Evolutionary conservation across 495 filamentous ascomycete genomes (phyloP).

Genomic region (Aspergillus heteromorphus): DNA sequence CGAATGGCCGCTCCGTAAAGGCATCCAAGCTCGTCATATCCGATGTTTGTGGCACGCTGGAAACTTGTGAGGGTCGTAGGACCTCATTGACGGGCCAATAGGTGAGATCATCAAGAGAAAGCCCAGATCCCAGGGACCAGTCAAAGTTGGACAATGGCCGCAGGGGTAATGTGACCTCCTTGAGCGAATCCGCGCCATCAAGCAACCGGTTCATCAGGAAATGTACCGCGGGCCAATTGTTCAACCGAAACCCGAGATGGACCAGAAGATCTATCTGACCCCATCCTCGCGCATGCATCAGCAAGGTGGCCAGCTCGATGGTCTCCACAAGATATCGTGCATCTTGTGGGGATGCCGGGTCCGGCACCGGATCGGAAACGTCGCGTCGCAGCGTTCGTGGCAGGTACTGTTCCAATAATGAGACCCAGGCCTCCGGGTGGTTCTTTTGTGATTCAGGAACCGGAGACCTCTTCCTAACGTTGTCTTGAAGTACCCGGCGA

Average conservation of each 20-base stretch:
- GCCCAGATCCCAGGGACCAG: conserved; percentile 15
- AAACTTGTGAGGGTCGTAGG: background rate
- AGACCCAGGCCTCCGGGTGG: conserved; percentile 34
- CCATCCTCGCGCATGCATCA: conserved; percentile 23
- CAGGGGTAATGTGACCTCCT: conserved; percentile 6
- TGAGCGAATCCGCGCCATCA: conserved; percentile 25
- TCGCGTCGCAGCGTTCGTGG: conserved; percentile 27
- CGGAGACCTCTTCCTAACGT: conserved; percentile 7
- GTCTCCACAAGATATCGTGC: conserved; percentile 17
- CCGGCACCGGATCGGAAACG: background rate
- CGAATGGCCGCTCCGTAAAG: conserved; percentile 22
- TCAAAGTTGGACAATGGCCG: conserved; percentile 20
- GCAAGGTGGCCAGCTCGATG: conserved; percentile 19
- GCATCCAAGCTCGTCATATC: conserved; percentile 16
- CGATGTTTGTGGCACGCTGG: background rate
- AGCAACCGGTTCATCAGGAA: conserved; percentile 35
- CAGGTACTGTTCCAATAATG: conserved; percentile 39
- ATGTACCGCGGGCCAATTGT: conserved; percentile 41
- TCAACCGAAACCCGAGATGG: conserved; percentile 38
- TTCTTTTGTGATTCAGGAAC: conserved; percentile 9
- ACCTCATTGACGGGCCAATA: conserved; percentile 4
- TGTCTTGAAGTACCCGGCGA: background rate
- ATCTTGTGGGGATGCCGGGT: conserved; percentile 11
- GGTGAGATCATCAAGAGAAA: conserved; percentile 32
- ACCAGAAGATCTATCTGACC: conserved; percentile 31